Evolutionary conservation across 2,329 filamentous ascomycete genomes (phyloP).

Genomic region (Cladophialophora yegresii): DNA sequence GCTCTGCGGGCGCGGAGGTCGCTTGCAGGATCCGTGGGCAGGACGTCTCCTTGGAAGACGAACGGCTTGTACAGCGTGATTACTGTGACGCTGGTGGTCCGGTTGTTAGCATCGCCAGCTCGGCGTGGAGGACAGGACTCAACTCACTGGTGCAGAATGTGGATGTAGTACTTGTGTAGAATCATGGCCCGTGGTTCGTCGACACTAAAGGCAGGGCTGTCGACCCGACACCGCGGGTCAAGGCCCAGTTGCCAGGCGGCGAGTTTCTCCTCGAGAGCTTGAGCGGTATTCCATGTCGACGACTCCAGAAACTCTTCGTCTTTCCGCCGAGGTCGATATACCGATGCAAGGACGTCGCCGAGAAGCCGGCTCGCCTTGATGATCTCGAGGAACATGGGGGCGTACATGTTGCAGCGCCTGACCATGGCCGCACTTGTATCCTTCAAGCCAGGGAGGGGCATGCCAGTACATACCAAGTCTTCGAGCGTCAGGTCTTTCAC

Average conservation of each 20-base stretch:
- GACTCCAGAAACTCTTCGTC: not conserved
- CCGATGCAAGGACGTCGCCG: slow-evolving; percentile 10
- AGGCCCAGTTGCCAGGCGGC: slow-evolving; percentile 8
- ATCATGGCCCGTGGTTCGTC: slow-evolving; percentile 10
- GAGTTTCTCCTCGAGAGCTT: slow-evolving; percentile 10
- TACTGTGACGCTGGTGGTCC: slow-evolving; percentile 3
- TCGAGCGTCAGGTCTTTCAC: slow-evolving; percentile 17
- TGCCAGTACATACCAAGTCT: slow-evolving; percentile 9
- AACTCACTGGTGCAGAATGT: slow-evolving; percentile 21
- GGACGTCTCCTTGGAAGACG: slow-evolving; percentile 11
- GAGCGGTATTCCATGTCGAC: not conserved
- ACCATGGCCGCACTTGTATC: slow-evolving; percentile 4
- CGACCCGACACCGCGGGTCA: slow-evolving; percentile 15
- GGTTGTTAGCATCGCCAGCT: not conserved
- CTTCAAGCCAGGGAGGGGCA: not conserved
- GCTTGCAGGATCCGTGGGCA: slow-evolving; percentile 5
- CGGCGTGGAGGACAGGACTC: not conserved
- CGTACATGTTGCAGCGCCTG: slow-evolving; percentile 11
- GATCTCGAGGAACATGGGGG: slow-evolving; percentile 17
- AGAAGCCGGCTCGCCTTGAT: slow-evolving; percentile 9
- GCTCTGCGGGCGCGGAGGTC: slow-evolving; percentile 8
- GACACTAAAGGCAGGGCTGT: not conserved
- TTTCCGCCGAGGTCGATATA: slow-evolving; percentile 4
- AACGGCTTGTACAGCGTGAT: slow-evolving; percentile 21
- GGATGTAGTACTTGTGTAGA: slow-evolving; percentile 20